These are phyloP conservation scores for Drechslerella coelobrocha DNA, from an alignment of 2,329 filamentous ascomycete genomes.

Conservation along the genomic window DNA sequence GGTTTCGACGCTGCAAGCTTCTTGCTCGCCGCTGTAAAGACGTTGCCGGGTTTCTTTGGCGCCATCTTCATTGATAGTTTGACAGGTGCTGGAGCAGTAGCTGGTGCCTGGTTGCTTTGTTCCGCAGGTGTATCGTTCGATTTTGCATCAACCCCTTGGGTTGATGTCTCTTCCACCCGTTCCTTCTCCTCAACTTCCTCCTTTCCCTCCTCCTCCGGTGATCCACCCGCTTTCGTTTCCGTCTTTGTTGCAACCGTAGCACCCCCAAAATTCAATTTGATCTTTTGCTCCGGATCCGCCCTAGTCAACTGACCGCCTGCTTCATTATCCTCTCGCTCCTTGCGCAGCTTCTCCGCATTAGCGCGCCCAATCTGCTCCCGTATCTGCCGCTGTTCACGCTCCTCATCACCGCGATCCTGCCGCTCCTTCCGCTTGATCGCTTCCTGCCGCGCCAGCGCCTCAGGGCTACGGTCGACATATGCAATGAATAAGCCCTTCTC, in stretches of 20 bases:
- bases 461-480: slow-evolving; percentile 91
- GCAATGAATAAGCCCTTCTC: slow-evolving; percentile 84
- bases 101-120: slow-evolving; percentile 28
- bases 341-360: slow-evolving; percentile 64
- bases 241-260: slow-evolving; percentile 41
- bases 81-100: slow-evolving; percentile 50
- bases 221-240: slow-evolving; percentile 1
- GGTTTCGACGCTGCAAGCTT: slow-evolving; percentile 73
- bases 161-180: slow-evolving; percentile 49
- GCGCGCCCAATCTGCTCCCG: slow-evolving; percentile 77
- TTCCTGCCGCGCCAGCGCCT: slow-evolving; percentile 79
- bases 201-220: slow-evolving; percentile 16
- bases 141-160: too few species aligned
- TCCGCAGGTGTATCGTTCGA: slow-evolving; percentile 15
- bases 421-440: slow-evolving; percentile 82
- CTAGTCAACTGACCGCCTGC: slow-evolving; percentile 63
- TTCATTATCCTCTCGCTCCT: slow-evolving; percentile 62
- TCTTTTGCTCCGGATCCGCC: slow-evolving; percentile 72
- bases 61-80: slow-evolving; percentile 71
- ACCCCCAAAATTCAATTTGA: slow-evolving; percentile 71
- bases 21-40: slow-evolving; percentile 68
- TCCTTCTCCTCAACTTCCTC: slow-evolving; percentile 11
- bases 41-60: slow-evolving; percentile 75
- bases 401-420: slow-evolving; percentile 88
- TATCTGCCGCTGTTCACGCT: slow-evolving; percentile 82